Base-by-base conservation (phyloP, 371 early-diverging fungal genomes). In the Rhizopus microsporus region DNA sequence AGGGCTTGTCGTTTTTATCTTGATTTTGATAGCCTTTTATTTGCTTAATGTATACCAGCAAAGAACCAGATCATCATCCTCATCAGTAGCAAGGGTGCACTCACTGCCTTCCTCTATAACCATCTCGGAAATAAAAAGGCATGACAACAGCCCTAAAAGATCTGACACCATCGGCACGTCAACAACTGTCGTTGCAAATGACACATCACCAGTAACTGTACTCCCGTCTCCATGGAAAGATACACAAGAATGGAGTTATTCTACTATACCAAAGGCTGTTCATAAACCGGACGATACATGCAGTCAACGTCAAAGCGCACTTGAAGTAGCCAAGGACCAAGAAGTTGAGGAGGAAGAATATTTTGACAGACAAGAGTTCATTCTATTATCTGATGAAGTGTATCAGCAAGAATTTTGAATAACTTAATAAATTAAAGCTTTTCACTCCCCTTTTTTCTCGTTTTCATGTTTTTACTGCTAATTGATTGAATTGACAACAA, bases 331-430 rank as follows among this genome's bases (percentile, higher is more conserved):
- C 2, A 8, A 10, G 40, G 16, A 23, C 4, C 6, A 58, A 30
- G 40, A n/a, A n/a, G 31, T n/a, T 9, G 46, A 51, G 17, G 42
- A 46, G 30, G 33, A 51, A 37, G 60, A 55, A 7, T 42, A 44
- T 1, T 73, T 73, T 67, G 73, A 73, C 55, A 64, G 70, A 52
- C 73, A 73, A 44, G 73, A 73, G 30, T 73, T 73, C 40, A 61
- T 73, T 31, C 45, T 71, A 30, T 56, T 51, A 9, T 67, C 71
- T 5, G 60, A 57, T 5, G 71, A 71, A 31, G 49, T 54, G 4
- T 50, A 12, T 13, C 50, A 23, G 23, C 23, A 23, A 23, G 23
- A 23, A 23, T 23, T 23, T 2, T 23, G 23, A 23, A 23, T 23
- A 23, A 23, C 23, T 23, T 23, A 23, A 23, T 23, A 23, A 23